phyloP scores from a whole-genome alignment of 345 rosid genomes.

The Arabis alpina region DNA sequence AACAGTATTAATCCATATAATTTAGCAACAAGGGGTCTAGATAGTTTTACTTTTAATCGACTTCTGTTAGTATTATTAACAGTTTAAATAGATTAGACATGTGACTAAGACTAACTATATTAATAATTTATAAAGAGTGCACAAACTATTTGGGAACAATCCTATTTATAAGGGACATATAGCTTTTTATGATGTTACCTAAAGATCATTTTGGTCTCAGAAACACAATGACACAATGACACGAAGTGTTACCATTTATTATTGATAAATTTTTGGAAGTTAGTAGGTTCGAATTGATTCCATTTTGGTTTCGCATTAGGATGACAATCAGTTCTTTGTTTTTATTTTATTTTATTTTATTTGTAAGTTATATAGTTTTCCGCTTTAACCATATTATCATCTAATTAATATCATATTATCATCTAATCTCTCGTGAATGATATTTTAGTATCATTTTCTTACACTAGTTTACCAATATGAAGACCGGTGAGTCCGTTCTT shows the following conservation, averaged over 20 bases:
- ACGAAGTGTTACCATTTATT: conserved; percentile 23
- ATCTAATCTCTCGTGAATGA: neutral
- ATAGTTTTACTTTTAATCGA: neutral
- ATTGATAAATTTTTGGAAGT: conserved; percentile 16
- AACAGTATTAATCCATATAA: neutral
- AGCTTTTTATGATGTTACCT: conserved; percentile 31
- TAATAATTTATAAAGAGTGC: conserved; percentile 22
- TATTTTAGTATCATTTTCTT: conserved; percentile 4
- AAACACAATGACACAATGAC: conserved; percentile 30
- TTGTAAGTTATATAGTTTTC: neutral
- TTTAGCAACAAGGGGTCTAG: neutral
- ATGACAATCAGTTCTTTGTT: conserved; percentile 8
- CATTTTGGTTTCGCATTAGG: conserved; percentile 27
- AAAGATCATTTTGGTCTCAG: conserved; percentile 37
- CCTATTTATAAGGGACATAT: conserved; percentile 26
- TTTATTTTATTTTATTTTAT: neutral
- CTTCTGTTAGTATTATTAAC: neutral
- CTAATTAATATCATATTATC: neutral
- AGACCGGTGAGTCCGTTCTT: too few species aligned
- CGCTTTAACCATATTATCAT: neutral
- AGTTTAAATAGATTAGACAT: conserved; percentile 30
- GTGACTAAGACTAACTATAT: conserved; percentile 36
- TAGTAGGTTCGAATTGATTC: conserved; percentile 27
- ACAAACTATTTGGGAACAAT: conserved; percentile 31
- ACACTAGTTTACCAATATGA: too few species aligned